Evolutionary conservation across 208 protist species (phyloP).

Genomic region (Leishmania major): DNA sequence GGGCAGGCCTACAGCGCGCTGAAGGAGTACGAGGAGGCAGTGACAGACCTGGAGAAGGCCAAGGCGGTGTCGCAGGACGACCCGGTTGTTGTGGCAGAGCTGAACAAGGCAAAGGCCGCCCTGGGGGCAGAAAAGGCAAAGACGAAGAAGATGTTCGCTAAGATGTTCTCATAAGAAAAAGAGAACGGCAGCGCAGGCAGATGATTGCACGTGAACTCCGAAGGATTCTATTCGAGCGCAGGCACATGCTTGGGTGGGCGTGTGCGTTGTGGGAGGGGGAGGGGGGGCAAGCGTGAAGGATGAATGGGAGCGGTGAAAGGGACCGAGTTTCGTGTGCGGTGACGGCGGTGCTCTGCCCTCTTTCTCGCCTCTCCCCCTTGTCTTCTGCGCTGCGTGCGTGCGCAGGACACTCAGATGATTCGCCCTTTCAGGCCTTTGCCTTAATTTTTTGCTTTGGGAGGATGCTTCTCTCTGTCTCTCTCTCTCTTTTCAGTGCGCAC

Average conservation of each 20-base stretch:
- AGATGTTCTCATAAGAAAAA: conserved; percentile 53
- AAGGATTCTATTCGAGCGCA: neutral
- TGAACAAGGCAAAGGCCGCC: conserved; percentile 32
- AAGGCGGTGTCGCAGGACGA: conserved; percentile 42
- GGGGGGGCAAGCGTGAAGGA: neutral
- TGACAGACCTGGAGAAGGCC: conserved; percentile 54
- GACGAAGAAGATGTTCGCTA: conserved; percentile 74
- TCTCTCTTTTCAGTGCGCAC: neutral
- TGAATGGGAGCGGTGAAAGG: neutral
- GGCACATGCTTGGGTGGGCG: neutral
- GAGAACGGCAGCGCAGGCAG: neutral
- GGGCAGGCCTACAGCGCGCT: conserved; percentile 55
- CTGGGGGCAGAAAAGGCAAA: conserved; percentile 47
- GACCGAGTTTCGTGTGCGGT: neutral
- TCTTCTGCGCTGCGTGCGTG: neutral
- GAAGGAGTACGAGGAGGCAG: conserved; percentile 59
- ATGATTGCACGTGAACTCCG: neutral
- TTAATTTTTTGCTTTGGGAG: neutral
- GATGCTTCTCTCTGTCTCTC: neutral
- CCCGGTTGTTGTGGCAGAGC: conserved; percentile 50
- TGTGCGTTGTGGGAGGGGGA: neutral
- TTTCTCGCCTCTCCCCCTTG: neutral
- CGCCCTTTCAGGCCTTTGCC: neutral
- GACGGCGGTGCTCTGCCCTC: neutral
- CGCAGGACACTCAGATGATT: neutral